These are phyloP conservation scores for Barnettozyma salicaria DNA, from an alignment of 805 yeast species.

Conservation along the genomic window DNA sequence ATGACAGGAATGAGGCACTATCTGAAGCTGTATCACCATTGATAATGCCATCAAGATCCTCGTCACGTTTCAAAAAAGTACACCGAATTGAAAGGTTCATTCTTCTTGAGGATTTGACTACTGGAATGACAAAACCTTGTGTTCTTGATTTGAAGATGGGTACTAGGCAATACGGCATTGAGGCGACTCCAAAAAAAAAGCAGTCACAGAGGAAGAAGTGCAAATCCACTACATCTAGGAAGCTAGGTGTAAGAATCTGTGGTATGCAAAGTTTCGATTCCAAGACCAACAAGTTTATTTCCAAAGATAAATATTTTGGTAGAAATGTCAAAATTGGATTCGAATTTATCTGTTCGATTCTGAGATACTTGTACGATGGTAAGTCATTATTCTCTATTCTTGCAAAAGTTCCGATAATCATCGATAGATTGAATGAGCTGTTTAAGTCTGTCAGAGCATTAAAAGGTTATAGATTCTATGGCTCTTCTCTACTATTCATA, in stretches of 20 bases:
- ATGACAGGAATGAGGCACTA: conserved; percentile 6
- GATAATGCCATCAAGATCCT: conserved; percentile 14
- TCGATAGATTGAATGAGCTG: conserved; percentile 55
- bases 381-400: conserved; percentile 47
- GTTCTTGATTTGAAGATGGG: conserved; percentile 97
- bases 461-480: conserved; percentile 81
- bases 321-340: conserved; percentile 63
- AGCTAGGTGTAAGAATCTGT: conserved; percentile 86
- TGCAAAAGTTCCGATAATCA: conserved; percentile 59
- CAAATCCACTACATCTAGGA: conserved; percentile 67
- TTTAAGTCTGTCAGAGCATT: conserved; percentile 48
- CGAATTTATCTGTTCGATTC: conserved; percentile 69
- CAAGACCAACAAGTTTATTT: conserved; percentile 41
- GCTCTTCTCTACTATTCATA: conserved; percentile 82
- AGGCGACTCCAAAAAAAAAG: conserved; percentile 68
- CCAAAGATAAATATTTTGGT: conserved; percentile 90
- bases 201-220: conserved; percentile 80
- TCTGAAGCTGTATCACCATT: conserved; percentile 20
- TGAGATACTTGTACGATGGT: conserved; percentile 81
- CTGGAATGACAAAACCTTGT: conserved; percentile 77
- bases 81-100: conserved; percentile 76
- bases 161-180: conserved; percentile 96
- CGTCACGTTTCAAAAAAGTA: conserved; percentile 27
- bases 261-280: conserved; percentile 86
- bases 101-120: conserved; percentile 82